These are phyloP conservation scores for Drosera spatulata DNA, from an alignment of 179 eudicot species.

Conservation along the genomic window DNA sequence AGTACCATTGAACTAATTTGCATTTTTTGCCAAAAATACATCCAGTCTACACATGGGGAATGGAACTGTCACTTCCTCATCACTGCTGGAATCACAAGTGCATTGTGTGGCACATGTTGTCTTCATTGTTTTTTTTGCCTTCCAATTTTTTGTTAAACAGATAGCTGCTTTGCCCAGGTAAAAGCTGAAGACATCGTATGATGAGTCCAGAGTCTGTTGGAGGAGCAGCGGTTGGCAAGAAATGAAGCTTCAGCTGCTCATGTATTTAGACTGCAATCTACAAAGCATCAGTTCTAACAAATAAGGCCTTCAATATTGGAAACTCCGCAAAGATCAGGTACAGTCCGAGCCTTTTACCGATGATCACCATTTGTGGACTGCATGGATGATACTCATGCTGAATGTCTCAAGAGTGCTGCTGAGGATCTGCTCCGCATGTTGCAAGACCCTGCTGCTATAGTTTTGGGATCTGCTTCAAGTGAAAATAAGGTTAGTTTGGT, in stretches of 20 bases:
- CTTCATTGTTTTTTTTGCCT: too few relatives aligned
- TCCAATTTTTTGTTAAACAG: too few relatives aligned
- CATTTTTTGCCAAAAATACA: background rate
- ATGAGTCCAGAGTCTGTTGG: conserved; percentile 58
- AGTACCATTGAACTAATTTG: background rate
- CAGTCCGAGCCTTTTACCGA: background rate
- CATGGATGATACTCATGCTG: conserved; percentile 86
- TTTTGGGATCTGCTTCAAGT: conserved; percentile 80
- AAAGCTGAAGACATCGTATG: conserved; percentile 76
- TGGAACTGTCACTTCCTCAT: too few relatives aligned
- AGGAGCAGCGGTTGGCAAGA: conserved; percentile 64
- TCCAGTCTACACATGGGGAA: too few relatives aligned
- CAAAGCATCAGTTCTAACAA: conserved; percentile 55
- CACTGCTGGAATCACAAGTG: too few relatives aligned
- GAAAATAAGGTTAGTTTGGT: conserved; percentile 78
- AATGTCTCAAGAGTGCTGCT: conserved; percentile 86
- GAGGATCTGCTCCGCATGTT: conserved; percentile 49
- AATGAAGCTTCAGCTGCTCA: conserved; percentile 79
- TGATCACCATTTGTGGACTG: conserved; percentile 15
- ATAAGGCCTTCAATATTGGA: conserved; percentile 53
- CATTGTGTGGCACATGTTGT: too few relatives aligned
- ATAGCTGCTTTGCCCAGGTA: too few relatives aligned
- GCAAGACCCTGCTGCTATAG: conserved; percentile 82
- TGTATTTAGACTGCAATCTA: conserved; percentile 71
- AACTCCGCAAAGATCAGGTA: conserved; percentile 49